Evolutionary conservation across 495 filamentous ascomycete genomes (phyloP).

Genomic region (Extremus antarcticus): DNA sequence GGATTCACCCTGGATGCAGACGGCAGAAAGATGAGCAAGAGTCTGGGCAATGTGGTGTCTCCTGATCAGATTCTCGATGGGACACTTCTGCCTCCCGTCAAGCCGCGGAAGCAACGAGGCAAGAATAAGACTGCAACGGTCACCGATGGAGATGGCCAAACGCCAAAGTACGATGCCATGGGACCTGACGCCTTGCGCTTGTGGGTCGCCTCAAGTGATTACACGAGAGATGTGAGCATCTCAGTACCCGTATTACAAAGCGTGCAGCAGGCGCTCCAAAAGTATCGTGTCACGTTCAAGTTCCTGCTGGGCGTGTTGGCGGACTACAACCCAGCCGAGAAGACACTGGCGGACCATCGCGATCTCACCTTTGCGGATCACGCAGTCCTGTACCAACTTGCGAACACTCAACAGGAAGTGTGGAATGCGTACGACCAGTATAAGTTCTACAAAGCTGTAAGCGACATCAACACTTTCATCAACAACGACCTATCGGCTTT

Average conservation of each 20-base stretch:
- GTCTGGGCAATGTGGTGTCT: conserved; percentile 76
- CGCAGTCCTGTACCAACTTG: conserved; percentile 67
- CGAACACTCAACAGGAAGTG: conserved; percentile 48
- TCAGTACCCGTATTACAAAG: conserved; percentile 61
- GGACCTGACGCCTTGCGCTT: conserved; percentile 80
- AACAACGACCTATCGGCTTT: conserved; percentile 77
- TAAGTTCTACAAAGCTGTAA: conserved; percentile 73
- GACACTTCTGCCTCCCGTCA: conserved; percentile 50
- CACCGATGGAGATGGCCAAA: conserved; percentile 9
- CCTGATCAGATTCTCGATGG: conserved; percentile 79
- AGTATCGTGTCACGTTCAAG: conserved; percentile 78
- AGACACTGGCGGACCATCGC: conserved; percentile 23
- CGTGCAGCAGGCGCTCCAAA: conserved; percentile 64
- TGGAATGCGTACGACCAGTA: conserved; percentile 52
- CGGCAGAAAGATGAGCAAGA: conserved; percentile 98
- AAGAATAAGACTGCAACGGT: conserved; percentile 29
- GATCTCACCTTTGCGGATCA: conserved; percentile 44
- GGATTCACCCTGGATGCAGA: conserved; percentile 83
- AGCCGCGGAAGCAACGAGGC: conserved; percentile 43
- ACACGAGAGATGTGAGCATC: conserved; percentile 74
- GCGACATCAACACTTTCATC: conserved; percentile 65
- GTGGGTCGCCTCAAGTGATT: conserved; percentile 87
- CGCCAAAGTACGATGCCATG: conserved; percentile 44
- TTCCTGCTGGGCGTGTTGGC: conserved; percentile 73
- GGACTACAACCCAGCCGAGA: conserved; percentile 38